Base-by-base conservation (phyloP, 2,329 filamentous ascomycete species). In the Penicillium sp. region DNA sequence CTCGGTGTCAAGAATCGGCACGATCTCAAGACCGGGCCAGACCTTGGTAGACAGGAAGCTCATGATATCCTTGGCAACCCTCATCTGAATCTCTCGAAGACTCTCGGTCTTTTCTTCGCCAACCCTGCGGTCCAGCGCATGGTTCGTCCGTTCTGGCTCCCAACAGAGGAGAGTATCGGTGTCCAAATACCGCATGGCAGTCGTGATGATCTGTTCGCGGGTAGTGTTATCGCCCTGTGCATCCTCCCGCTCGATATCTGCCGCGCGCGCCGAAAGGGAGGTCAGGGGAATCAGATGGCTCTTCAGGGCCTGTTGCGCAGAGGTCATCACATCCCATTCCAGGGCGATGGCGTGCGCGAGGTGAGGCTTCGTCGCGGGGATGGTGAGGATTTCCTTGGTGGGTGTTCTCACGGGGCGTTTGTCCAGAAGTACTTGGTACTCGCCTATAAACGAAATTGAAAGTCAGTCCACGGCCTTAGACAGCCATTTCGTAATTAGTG, bases 131-230 rank as follows among this genome's bases (percentile, higher is more conserved):
- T 84, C 73, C 31, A 77, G 73, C 2, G 78, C 76, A 36, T 80
- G 72, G 53, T 75, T 60, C 41, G 74, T 74, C 50, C 74, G 74
- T 63, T 79, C 79, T 0, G 86, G 86, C 16, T 84, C 90, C 89
- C 91, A 96, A 81, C 92, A 97, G 1, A 99, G 83, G 31, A 97
- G 76, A 0, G 90, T 92, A 74, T 99, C 94, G 1, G 94, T 97
- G 63, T 91, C 86, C 24, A 99, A 81, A 71, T 97, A 97, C 42
- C 88, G 83, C 79, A 97, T 82, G 46, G 94, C 75, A 57, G 84
- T 86, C 16, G 76, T 78, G 14, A 87, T 75, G 42, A 96, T 85
- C 36, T 81, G 76, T 0, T 80, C 69, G 31, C 92, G 81, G 33
- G 88, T 79, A 22, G 78, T 76, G 14, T 64, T 68, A 35, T 77